These are phyloP conservation scores for Aspergillus piperis DNA, from an alignment of 2,329 filamentous ascomycete genomes.

Conservation along the genomic window DNA sequence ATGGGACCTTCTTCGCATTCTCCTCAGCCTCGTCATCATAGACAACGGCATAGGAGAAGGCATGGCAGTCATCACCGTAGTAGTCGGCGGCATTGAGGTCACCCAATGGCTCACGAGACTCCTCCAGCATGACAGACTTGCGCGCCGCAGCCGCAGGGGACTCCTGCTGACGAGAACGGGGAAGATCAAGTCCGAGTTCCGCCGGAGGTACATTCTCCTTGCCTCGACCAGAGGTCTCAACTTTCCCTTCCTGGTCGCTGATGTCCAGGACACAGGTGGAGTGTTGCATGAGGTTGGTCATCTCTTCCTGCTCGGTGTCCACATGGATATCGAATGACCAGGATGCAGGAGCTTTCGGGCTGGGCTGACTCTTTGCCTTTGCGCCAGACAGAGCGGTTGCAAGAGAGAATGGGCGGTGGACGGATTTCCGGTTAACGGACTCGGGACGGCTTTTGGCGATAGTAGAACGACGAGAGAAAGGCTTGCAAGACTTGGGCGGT, in stretches of 20 bases:
- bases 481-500: conserved; percentile 68
- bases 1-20: conserved; percentile 14
- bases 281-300: conserved; percentile 91
- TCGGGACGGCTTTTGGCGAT: conserved; percentile 70
- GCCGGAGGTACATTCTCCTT: conserved; percentile 91
- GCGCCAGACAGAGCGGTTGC: conserved; percentile 67
- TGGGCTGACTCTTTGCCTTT: conserved; percentile 54
- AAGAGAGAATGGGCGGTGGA: conserved; percentile 72
- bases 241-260: conserved; percentile 74
- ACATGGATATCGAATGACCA: conserved; percentile 97
- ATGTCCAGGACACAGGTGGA: conserved; percentile 85
- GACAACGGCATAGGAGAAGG: conserved; percentile 62
- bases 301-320: conserved; percentile 85
- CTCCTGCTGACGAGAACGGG: conserved; percentile 32
- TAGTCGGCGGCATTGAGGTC: conserved; percentile 69
- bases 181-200: conserved; percentile 62
- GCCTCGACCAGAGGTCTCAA: conserved; percentile 58
- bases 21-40: conserved; percentile 57
- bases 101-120: conserved; percentile 66
- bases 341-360: conserved; percentile 46
- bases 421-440: conserved; percentile 54
- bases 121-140: conserved; percentile 61
- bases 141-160: conserved; percentile 30
- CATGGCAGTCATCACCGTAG: conserved; percentile 67
- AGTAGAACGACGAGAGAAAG: conserved; percentile 67